Evolutionary conservation across 306 rosid genomes (phyloP).

Genomic region (Aeschynomene evenia): DNA sequence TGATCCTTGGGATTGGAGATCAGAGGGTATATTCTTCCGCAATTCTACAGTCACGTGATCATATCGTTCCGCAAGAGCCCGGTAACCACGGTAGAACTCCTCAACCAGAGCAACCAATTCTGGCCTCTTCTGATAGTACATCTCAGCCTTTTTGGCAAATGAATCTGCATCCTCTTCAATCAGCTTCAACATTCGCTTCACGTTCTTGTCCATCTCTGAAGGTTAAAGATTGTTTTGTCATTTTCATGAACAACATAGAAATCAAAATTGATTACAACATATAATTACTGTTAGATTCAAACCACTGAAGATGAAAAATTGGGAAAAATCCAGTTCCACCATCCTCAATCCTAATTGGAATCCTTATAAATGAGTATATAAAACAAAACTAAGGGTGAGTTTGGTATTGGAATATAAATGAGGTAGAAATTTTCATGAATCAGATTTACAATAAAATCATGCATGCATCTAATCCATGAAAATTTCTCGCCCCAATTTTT

Average conservation of each 20-base stretch:
- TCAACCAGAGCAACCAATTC: constrained; percentile 85
- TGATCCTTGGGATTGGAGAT: constrained; percentile 84
- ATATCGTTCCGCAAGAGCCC: constrained; percentile 90
- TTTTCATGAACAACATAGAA: constrained; percentile 35
- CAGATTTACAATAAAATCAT: too few species aligned
- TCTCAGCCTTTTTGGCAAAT: constrained; percentile 89
- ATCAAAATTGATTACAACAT: constrained; percentile 16
- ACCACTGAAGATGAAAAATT: constrained; percentile 24
- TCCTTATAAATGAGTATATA: too few species aligned
- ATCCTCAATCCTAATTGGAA: too few species aligned
- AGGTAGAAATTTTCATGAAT: too few species aligned
- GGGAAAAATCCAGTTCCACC: constrained; percentile 8
- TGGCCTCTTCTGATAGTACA: constrained; percentile 96
- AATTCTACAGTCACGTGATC: constrained; percentile 86
- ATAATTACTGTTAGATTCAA: constrained; percentile 5
- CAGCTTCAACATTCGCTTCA: constrained; percentile 91
- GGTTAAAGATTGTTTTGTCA: constrained; percentile 45
- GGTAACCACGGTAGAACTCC: constrained; percentile 81
- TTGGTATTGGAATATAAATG: too few species aligned
- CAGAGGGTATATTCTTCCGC: constrained; percentile 66
- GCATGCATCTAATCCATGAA: too few species aligned
- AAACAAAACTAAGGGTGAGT: too few species aligned
- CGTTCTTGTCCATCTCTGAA: constrained; percentile 86
- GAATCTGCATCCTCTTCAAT: constrained; percentile 96
- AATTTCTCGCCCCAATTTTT: too few species aligned